Percentiles rank a stretch among this genome's conserved stretches.
These are phyloP conservation scores for Penicillium arizonense DNA, from an alignment of 495 filamentous ascomycete species.

Conservation along the genomic window DNA sequence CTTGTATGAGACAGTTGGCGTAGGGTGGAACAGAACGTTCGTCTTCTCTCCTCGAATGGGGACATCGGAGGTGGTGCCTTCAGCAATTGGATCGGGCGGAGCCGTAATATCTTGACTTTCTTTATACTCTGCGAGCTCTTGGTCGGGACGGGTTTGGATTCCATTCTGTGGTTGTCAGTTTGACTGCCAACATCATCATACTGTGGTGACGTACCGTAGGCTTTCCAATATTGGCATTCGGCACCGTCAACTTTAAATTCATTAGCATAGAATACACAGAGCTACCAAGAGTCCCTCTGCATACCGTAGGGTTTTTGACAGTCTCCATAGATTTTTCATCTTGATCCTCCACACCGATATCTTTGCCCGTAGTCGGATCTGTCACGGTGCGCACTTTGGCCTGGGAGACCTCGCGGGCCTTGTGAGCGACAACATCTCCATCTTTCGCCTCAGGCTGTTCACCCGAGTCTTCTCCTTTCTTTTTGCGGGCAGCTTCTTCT, in stretches of 20 bases:
- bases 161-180: constrained; percentile 35
- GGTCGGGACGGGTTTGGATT: constrained; percentile 60
- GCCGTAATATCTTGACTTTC: constrained; percentile 85
- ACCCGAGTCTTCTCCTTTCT: constrained; percentile 37
- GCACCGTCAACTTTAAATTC: constrained; percentile 65
- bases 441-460: constrained; percentile 36
- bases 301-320: constrained; percentile 66
- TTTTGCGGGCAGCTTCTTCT: constrained; percentile 20
- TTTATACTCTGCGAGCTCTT: constrained; percentile 72
- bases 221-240: constrained; percentile 83
- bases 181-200: neutral
- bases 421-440: constrained; percentile 38
- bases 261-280: neutral
- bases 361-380: constrained; percentile 81
- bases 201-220: constrained; percentile 48
- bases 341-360: constrained; percentile 87
- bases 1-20: constrained; percentile 79
- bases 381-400: constrained; percentile 67
- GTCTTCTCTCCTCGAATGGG: constrained; percentile 96
- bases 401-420: constrained; percentile 43
- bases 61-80: constrained; percentile 82
- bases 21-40: constrained; percentile 93
- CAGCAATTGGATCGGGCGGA: constrained; percentile 79
- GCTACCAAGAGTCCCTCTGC: neutral
- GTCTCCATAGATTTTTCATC: constrained; percentile 65